Conservation (phyloP, 2,329 filamentous ascomycete genomes). For the Xylaria sp. region DNA sequence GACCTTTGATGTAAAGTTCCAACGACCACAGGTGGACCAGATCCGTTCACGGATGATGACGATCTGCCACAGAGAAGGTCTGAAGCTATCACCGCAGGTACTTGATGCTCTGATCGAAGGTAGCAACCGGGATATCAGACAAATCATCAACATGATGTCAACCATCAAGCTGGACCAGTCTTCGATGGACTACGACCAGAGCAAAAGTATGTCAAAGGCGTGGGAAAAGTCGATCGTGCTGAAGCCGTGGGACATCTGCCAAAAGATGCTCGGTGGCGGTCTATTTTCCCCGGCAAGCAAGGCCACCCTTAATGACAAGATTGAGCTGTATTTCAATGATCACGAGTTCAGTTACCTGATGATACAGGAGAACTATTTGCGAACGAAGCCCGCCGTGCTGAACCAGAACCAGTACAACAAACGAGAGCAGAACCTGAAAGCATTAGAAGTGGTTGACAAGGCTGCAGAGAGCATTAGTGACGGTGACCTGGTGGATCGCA, state of each 20-base stretch:
- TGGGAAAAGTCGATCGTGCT: constrained; percentile 98
- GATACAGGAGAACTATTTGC: constrained; percentile 97
- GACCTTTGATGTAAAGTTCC: constrained; percentile 83
- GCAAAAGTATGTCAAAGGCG: constrained; percentile 92
- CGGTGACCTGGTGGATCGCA: constrained; percentile 91
- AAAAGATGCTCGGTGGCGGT: constrained; percentile 86
- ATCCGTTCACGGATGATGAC: constrained; percentile 92
- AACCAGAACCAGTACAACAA: constrained; percentile 60
- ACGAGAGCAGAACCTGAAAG: constrained; percentile 74
- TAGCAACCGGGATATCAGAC: constrained; percentile 91
- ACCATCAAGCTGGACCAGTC: constrained; percentile 87
- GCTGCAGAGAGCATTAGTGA: constrained; percentile 97
- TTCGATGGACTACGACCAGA: constrained; percentile 79
- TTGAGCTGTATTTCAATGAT: constrained; percentile 98
- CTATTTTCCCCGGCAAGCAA: constrained; percentile 85
- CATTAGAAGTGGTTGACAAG: constrained; percentile 82
- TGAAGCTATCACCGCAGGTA: constrained; percentile 81
- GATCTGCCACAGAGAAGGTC: constrained; percentile 86
- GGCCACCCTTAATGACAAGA: constrained; percentile 92
- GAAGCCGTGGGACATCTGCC: constrained; percentile 97
- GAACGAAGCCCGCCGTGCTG: constrained; percentile 72
- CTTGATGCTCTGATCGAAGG: constrained; percentile 95
- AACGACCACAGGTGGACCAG: constrained; percentile 86
- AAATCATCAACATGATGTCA: constrained; percentile 98
- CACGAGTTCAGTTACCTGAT: constrained; percentile 97